These are phyloP conservation scores for Pistacia vera DNA, from an alignment of 345 rosid genomes.

Conservation along the genomic window DNA sequence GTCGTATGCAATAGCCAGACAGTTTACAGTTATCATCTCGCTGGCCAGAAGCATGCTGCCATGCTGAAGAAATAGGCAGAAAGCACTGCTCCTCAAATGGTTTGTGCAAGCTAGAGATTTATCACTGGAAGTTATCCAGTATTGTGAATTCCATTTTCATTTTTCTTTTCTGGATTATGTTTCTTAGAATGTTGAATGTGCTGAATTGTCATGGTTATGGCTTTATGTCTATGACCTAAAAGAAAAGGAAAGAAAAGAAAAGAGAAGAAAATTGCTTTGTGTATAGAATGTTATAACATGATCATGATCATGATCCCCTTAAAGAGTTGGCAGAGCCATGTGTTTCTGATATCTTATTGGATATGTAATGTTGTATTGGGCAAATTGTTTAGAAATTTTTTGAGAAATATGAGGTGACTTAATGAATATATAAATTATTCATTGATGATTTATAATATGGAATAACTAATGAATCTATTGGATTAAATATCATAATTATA, in stretches of 20 bases:
- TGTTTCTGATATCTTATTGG: background rate
- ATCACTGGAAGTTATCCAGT: too few species aligned
- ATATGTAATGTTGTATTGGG: background rate
- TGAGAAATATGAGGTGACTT: too few species aligned
- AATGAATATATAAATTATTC: too few species aligned
- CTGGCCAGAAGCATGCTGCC: conserved; percentile 57
- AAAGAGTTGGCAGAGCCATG: too few species aligned
- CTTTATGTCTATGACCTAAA: background rate
- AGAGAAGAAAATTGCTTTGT: background rate
- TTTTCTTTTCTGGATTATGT: background rate
- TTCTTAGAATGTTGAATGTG: background rate
- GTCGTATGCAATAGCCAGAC: conserved; percentile 48
- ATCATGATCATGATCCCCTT: too few species aligned
- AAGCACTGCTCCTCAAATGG: background rate
- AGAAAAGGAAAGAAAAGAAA: background rate
- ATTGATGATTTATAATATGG: too few species aligned
- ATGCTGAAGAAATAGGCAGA: conserved; percentile 37
- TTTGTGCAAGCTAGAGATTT: background rate
- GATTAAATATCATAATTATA: too few species aligned
- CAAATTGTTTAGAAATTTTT: too few species aligned
- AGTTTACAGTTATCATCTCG: conserved; percentile 41
- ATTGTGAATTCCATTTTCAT: background rate
- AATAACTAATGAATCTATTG: too few species aligned
- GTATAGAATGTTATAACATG: background rate
- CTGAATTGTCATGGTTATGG: background rate